These are phyloP conservation scores for Mycena filopes DNA, from an alignment of 768 basidiomycete genomes.

Conservation along the genomic window DNA sequence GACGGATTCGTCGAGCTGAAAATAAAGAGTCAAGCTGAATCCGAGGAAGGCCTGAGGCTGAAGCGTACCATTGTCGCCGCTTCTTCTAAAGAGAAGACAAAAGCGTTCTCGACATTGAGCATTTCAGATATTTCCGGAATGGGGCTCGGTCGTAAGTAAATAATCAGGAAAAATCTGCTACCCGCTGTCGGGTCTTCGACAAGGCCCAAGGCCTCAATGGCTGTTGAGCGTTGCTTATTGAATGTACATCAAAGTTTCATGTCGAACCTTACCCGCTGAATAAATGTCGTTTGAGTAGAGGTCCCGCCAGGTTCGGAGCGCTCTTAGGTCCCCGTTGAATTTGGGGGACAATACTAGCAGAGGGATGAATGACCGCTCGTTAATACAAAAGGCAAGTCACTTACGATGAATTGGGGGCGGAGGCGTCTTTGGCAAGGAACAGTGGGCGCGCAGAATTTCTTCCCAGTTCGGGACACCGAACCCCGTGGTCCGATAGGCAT, in stretches of 20 bases:
- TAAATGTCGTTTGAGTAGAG: slow-evolving; percentile 25
- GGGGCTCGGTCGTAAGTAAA: slow-evolving; percentile 26
- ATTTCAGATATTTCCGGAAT: slow-evolving; percentile 19
- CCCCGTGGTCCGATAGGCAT: slow-evolving; percentile 28
- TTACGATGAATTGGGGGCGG: slow-evolving; percentile 19
- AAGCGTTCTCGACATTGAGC: slow-evolving; percentile 23
- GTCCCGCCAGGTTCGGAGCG: slow-evolving; percentile 28
- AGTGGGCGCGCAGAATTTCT: slow-evolving; percentile 23
- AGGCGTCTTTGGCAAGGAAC: slow-evolving; percentile 19
- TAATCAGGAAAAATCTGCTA: slow-evolving; percentile 18
- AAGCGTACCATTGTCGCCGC: slow-evolving; percentile 26
- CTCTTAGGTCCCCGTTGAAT: slow-evolving; percentile 16
- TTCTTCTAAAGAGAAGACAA: slow-evolving; percentile 30
- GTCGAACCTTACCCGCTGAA: slow-evolving; percentile 17
- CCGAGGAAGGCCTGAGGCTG: neutral
- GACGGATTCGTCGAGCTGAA: slow-evolving; percentile 15
- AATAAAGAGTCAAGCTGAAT: slow-evolving; percentile 2
- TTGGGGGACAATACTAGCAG: slow-evolving; percentile 17
- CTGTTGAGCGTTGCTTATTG: slow-evolving; percentile 7
- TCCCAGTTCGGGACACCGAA: slow-evolving; percentile 28
- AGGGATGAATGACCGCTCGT: neutral
- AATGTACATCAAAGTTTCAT: slow-evolving; percentile 2
- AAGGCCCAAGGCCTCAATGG: slow-evolving; percentile 29
- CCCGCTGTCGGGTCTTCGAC: slow-evolving; percentile 22
- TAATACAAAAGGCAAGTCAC: neutral